A percentile compares a stretch with the other conserved stretches of the same genome.
Conservation (phyloP, 2,329 filamentous ascomycete species). For the Talaromyces islandicus region DNA sequence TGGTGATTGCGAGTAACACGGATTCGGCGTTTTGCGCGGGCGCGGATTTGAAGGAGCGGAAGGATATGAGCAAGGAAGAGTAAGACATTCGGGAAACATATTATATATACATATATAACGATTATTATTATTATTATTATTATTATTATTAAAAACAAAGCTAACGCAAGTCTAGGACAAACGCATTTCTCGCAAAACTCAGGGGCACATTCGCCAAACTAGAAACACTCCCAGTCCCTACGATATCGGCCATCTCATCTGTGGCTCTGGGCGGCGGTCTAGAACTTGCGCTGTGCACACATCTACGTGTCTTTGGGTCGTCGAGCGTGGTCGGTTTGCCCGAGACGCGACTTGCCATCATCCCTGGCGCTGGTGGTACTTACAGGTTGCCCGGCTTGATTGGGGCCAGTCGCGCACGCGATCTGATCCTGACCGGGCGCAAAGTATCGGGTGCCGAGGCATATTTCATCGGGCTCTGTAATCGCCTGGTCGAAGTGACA, state of each 20-base stretch:
- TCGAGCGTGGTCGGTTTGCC: slow-evolving; percentile 75
- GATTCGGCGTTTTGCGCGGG: slow-evolving; percentile 89
- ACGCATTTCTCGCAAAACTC: slow-evolving; percentile 69
- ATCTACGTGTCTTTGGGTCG: slow-evolving; percentile 80
- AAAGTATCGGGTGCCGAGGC: slow-evolving; percentile 76
- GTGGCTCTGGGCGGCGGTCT: slow-evolving; percentile 87
- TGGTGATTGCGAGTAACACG: slow-evolving; percentile 79
- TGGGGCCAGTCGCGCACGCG: slow-evolving; percentile 73
- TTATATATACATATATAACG: background rate
- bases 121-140: no score
- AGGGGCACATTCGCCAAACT: slow-evolving; percentile 70
- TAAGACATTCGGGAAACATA: slow-evolving; percentile 38
- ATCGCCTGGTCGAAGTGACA: slow-evolving; percentile 77
- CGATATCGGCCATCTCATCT: slow-evolving; percentile 80
- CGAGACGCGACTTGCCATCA: slow-evolving; percentile 87
- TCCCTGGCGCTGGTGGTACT: slow-evolving; percentile 90
- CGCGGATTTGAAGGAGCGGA: slow-evolving; percentile 86
- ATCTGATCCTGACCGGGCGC: slow-evolving; percentile 86
- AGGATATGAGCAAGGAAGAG: slow-evolving; percentile 71
- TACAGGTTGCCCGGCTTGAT: slow-evolving; percentile 79
- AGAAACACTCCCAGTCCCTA: slow-evolving; percentile 73
- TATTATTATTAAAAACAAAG: no score
- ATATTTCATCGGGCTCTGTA: slow-evolving; percentile 84
- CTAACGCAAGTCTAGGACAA: slow-evolving; percentile 53
- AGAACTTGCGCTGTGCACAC: slow-evolving; percentile 82